Conservation (phyloP, 1,139 yeast genomes). For the Hemisphaericaspora lyxosophila region DNA sequence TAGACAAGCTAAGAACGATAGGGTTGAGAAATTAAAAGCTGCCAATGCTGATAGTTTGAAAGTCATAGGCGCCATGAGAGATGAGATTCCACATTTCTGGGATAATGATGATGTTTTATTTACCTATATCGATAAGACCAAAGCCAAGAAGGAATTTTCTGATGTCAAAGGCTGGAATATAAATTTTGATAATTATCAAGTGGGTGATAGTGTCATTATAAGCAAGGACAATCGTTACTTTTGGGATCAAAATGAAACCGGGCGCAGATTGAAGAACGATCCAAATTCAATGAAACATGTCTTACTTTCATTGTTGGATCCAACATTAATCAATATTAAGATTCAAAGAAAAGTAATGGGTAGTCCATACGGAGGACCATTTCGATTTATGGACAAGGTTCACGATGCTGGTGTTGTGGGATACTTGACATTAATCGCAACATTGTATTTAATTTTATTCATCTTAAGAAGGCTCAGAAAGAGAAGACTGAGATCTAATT, state of each 20-base stretch:
- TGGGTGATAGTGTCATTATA: slow-evolving; percentile 45
- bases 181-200: slow-evolving; percentile 29
- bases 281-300: slow-evolving; percentile 29
- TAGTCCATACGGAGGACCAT: slow-evolving; percentile 41
- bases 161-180: slow-evolving; percentile 43
- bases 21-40: slow-evolving; percentile 43
- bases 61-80: slow-evolving; percentile 48
- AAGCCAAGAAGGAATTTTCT: slow-evolving; percentile 28
- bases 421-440: slow-evolving; percentile 29
- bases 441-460: slow-evolving; percentile 11
- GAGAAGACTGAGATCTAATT: slow-evolving; percentile 7
- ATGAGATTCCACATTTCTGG: slow-evolving; percentile 47
- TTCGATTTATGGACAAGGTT: slow-evolving; percentile 44
- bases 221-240: slow-evolving; percentile 31
- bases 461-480: slow-evolving; percentile 8
- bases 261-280: slow-evolving; percentile 28
- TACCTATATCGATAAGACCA: slow-evolving; percentile 53
- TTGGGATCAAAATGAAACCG: slow-evolving; percentile 35
- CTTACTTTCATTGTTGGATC: slow-evolving; percentile 35
- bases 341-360: slow-evolving; percentile 32
- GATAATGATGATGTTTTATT: slow-evolving; percentile 45
- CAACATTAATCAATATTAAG: slow-evolving; percentile 17
- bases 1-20: slow-evolving; percentile 43
- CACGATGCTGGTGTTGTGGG: slow-evolving; percentile 49
- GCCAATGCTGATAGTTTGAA: slow-evolving; percentile 40